A percentile compares a stretch with the other conserved stretches of the same genome.
Conservation (phyloP, 2,329 filamentous ascomycete species). For the Colletotrichum sp. region DNA sequence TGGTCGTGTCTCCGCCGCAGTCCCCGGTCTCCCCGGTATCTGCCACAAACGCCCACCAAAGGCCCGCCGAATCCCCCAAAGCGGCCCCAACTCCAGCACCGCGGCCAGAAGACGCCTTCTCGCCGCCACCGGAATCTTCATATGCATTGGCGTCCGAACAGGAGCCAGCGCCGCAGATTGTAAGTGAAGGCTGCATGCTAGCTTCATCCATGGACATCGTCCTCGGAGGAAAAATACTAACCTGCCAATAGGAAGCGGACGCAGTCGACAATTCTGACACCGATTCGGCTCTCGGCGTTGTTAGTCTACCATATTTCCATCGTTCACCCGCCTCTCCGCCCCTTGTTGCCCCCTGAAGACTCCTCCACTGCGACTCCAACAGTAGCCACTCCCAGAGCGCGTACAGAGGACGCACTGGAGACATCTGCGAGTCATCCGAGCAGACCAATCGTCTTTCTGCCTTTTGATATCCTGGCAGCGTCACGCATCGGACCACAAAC, state of each 20-base stretch:
- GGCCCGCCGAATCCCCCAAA: not conserved
- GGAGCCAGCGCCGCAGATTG: not conserved
- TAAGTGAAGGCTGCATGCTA: not conserved
- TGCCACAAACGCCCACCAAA: not conserved
- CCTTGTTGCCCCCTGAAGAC: not conserved
- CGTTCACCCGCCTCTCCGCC: not conserved
- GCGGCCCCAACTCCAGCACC: not conserved
- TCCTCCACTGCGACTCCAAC: not conserved
- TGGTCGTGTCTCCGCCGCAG: not conserved
- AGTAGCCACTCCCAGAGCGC: not conserved
- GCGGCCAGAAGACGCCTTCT: not conserved
- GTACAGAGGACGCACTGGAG: not conserved
- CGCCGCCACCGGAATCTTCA: not conserved
- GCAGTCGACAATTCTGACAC: not conserved
- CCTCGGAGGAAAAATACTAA: not conserved
- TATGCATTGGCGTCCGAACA: not conserved
- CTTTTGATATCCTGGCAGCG: not conserved
- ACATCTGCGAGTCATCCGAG: not conserved
- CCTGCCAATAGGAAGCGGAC: not conserved
- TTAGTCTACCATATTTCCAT: not conserved
- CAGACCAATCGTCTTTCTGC: not conserved
- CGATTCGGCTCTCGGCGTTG: conserved; percentile 7
- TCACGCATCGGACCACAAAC: not conserved
- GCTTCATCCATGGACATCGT: not conserved
- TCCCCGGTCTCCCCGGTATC: not conserved